Percentiles rank a stretch among this genome's conserved stretches.
phyloP scores from a whole-genome alignment of 2,329 filamentous ascomycete genomes.

The Pezicula radicicola region DNA sequence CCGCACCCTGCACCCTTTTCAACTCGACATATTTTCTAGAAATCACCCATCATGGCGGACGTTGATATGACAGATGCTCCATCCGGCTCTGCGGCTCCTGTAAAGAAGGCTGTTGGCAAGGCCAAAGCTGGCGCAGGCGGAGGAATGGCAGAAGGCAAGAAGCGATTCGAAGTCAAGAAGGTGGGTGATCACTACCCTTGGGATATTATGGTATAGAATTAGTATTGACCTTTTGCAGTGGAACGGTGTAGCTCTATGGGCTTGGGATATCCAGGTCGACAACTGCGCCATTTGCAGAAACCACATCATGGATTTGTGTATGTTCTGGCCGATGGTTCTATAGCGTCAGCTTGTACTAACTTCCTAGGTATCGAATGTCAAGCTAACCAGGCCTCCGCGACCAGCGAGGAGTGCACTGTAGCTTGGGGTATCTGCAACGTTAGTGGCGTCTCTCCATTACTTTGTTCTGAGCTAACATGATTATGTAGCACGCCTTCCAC shows the following conservation, averaged over 20 bases:
- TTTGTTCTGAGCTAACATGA: slow-evolving; percentile 2
- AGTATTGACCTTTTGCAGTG: slow-evolving; percentile 55
- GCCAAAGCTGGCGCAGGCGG: slow-evolving; percentile 46
- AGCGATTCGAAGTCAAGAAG: slow-evolving; percentile 99
- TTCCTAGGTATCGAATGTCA: slow-evolving; percentile 88
- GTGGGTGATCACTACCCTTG: slow-evolving; percentile 41
- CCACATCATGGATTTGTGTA: slow-evolving; percentile 99
- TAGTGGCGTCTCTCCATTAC: slow-evolving; percentile 35
- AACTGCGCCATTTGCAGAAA: slow-evolving; percentile 99
- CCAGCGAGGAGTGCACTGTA: slow-evolving; percentile 96
- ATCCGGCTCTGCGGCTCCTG: slow-evolving; percentile 44
- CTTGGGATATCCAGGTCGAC: slow-evolving; percentile 99
- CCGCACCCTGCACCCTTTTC: slow-evolving; percentile 1
- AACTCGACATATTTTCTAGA: not conserved
- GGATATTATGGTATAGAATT: not conserved
- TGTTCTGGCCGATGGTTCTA: slow-evolving; percentile 26
- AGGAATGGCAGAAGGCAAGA: slow-evolving; percentile 68
- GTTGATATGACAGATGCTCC: slow-evolving; percentile 93
- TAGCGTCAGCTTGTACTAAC: slow-evolving; percentile 7
- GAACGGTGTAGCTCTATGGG: slow-evolving; percentile 98
- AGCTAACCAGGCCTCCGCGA: slow-evolving; percentile 95
- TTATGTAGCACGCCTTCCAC: slow-evolving; percentile 87
- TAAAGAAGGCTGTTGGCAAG: slow-evolving; percentile 49
- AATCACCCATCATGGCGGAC: slow-evolving; percentile 69
- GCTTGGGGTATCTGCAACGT: slow-evolving; percentile 99